phyloP scores from a whole-genome alignment of 2,329 filamentous ascomycete species.

The Colletotrichum falcatum region DNA sequence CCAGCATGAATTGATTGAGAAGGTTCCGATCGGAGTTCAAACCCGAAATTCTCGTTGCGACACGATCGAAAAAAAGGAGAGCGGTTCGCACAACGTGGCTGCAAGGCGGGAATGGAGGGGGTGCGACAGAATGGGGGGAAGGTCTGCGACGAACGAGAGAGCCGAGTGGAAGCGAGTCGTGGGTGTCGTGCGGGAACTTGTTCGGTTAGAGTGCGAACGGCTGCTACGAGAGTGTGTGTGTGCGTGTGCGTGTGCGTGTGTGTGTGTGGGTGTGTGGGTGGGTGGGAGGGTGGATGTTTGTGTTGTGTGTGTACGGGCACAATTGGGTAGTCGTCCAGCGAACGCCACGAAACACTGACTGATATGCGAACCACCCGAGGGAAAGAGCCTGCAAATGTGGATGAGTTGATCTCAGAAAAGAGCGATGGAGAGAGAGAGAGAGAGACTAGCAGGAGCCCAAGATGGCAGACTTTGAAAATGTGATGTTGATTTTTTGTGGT shows the following conservation, averaged over 20 bases:
- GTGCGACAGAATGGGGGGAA: constrained; percentile 8
- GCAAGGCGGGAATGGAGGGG: constrained; percentile 26
- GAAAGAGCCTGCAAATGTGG: background rate
- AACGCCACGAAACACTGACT: constrained; percentile 33
- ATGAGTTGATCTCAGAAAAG: constrained; percentile 8
- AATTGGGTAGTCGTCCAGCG: constrained; percentile 39
- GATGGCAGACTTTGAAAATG: constrained; percentile 40
- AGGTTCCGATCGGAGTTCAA: background rate
- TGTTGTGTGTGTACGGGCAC: constrained; percentile 14
- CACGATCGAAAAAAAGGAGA: constrained; percentile 15
- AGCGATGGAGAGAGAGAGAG: background rate
- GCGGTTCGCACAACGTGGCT: constrained; percentile 27
- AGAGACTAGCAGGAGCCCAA: constrained; percentile 11
- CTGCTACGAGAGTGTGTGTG: constrained; percentile 13
- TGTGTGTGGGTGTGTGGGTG: background rate
- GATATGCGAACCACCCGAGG: constrained; percentile 4
- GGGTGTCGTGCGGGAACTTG: constrained; percentile 22
- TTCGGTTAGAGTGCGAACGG: constrained; percentile 19
- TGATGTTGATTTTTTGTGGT: constrained; percentile 35
- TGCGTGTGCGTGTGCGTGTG: background rate
- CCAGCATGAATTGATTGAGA: constrained; percentile 23
- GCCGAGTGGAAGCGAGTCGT: constrained; percentile 24
- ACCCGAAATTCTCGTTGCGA: constrained; percentile 8
- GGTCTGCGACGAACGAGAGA: constrained; percentile 9
- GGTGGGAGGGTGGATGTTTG: background rate